These are phyloP conservation scores for Botrytis porri DNA, from an alignment of 2,329 filamentous ascomycete species.

Conservation along the genomic window DNA sequence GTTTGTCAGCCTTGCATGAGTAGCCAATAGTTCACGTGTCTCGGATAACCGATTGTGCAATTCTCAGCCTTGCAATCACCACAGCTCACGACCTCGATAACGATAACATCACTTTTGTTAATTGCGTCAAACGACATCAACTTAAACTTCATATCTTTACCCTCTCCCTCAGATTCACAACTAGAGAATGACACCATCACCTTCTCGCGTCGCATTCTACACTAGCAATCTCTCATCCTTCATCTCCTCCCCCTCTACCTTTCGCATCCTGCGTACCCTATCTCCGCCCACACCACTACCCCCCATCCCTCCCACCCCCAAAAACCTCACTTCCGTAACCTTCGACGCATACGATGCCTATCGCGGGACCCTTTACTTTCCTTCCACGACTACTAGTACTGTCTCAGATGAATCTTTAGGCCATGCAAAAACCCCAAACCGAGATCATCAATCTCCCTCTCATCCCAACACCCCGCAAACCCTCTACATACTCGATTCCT, in stretches of 20 bases:
- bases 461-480: constrained; percentile 32
- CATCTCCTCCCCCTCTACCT: constrained; percentile 29
- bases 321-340: constrained; percentile 1
- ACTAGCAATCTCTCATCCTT: constrained; percentile 31
- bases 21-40: neutral
- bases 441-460: neutral
- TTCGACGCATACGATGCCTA: neutral
- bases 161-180: neutral
- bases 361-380: neutral
- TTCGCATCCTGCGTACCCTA: constrained; percentile 33
- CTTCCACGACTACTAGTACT: neutral
- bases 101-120: neutral
- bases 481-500: constrained; percentile 62
- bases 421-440: neutral
- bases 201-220: constrained; percentile 19
- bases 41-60: neutral
- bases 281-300: constrained; percentile 20
- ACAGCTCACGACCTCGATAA: neutral
- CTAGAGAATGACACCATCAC: neutral
- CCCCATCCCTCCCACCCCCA: constrained; percentile 43
- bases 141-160: neutral
- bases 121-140: neutral
- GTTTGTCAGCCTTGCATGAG: neutral
- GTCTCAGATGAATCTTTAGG: neutral
- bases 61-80: neutral